phyloP scores from a whole-genome alignment of 108 stramenopile species.

The Chaetoceros muelleri region DNA sequence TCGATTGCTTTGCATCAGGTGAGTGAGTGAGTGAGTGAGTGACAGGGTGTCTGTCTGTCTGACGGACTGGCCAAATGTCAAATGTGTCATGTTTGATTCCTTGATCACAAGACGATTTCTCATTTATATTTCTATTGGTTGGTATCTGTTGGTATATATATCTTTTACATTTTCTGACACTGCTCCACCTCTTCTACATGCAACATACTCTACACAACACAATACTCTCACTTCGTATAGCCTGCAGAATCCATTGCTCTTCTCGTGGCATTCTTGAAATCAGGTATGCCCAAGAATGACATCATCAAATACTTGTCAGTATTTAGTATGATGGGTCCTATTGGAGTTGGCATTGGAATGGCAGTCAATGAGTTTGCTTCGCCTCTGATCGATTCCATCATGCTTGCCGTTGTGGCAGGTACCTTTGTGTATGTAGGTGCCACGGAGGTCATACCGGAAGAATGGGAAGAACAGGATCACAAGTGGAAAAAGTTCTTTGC shows the following conservation, averaged over 20 bases:
- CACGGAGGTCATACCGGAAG: conserved; percentile 94
- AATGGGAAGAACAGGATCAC: conserved; percentile 87
- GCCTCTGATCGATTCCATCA: conserved; percentile 85
- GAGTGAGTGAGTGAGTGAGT: background rate
- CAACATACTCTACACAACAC: too few relatives aligned
- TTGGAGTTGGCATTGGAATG: conserved; percentile 78
- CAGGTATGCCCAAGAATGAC: conserved; percentile 79
- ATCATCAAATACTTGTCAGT: conserved; percentile 70
- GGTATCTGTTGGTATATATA: background rate
- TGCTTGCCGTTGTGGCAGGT: conserved; percentile 94
- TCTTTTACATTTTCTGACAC: background rate
- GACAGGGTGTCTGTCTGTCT: background rate
- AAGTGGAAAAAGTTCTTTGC: conserved; percentile 91
- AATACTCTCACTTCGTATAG: conserved; percentile 11
- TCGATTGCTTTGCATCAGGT: conserved; percentile 92
- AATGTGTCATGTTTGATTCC: background rate
- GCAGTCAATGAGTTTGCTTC: conserved; percentile 81
- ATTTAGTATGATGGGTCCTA: conserved; percentile 84
- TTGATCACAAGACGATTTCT: background rate
- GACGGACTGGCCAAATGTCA: too few relatives aligned
- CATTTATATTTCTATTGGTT: background rate
- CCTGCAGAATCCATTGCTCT: conserved; percentile 96
- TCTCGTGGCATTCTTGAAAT: conserved; percentile 92
- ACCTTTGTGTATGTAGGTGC: conserved; percentile 99
- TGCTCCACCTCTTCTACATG: too few relatives aligned